phyloP scores from a whole-genome alignment of 495 filamentous ascomycete genomes.

The Oleoguttula mirabilis region DNA sequence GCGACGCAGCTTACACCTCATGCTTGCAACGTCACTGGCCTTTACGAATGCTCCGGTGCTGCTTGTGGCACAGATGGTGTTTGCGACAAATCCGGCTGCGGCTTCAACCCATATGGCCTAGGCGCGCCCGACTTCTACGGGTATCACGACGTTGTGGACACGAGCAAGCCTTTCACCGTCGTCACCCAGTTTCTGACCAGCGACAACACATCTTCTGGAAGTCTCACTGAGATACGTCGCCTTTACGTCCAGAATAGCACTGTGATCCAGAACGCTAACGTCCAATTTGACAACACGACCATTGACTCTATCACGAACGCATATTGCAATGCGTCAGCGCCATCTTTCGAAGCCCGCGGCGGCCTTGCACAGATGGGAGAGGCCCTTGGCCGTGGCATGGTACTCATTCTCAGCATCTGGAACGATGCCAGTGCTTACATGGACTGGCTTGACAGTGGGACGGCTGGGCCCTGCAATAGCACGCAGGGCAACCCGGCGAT shows the following conservation, averaged over 20 bases:
- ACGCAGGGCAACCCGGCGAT: conserved; percentile 24
- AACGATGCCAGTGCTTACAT: conserved; percentile 46
- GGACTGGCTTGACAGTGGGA: conserved; percentile 49
- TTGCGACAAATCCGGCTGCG: conserved; percentile 68
- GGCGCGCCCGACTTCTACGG: conserved; percentile 7
- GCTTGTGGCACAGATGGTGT: conserved; percentile 43
- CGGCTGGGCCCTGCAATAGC: conserved; percentile 47
- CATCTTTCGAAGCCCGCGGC: conserved; percentile 17
- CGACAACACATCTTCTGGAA: conserved; percentile 42
- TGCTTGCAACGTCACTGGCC: conserved; percentile 44
- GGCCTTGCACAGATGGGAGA: conserved; percentile 26
- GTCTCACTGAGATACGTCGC: conserved; percentile 52
- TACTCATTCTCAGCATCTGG: conserved; percentile 54
- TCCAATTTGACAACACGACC: conserved; percentile 17
- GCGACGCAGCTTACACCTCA: conserved; percentile 51
- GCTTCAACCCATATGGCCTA: conserved; percentile 56
- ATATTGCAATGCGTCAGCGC: conserved; percentile 7
- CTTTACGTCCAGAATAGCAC: conserved; percentile 60
- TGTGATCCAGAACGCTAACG: conserved; percentile 36
- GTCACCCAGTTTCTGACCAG: conserved; percentile 59
- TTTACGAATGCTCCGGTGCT: conserved; percentile 45
- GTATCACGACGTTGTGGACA: conserved; percentile 41
- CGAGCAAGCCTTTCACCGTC: conserved; percentile 50
- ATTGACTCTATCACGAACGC: conserved; percentile 17
- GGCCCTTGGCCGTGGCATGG: conserved; percentile 47